Conservation (phyloP, 495 filamentous ascomycete species). For the Clohesyomyces aquaticus region DNA sequence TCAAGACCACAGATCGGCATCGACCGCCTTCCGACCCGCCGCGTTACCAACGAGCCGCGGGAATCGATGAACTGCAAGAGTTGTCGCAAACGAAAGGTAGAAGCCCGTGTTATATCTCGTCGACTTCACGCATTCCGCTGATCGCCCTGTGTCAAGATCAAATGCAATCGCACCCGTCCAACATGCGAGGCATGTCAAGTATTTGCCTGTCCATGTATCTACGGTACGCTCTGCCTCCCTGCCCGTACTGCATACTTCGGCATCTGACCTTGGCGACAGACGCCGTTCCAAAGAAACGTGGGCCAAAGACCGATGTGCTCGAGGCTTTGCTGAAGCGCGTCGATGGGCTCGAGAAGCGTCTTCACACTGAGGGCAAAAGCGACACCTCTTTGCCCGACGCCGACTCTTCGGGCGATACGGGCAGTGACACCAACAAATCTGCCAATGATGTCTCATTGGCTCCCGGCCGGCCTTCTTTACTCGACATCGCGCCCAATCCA, state of each 20-base stretch:
- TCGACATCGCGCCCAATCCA: conserved; percentile 38
- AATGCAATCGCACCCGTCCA: conserved; percentile 82
- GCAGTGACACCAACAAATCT: conserved; percentile 27
- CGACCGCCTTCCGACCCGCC: conserved; percentile 74
- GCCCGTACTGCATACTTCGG: too few relatives aligned
- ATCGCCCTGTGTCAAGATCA: conserved; percentile 63
- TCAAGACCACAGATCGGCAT: conserved; percentile 82
- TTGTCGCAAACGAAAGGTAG: conserved; percentile 83
- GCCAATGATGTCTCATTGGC: conserved; percentile 6
- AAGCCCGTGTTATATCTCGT: neutral
- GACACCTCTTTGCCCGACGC: conserved; percentile 32
- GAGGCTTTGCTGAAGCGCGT: conserved; percentile 83
- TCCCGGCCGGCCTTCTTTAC: conserved; percentile 22
- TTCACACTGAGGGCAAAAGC: conserved; percentile 55
- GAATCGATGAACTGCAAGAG: conserved; percentile 95
- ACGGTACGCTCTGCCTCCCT: conserved; percentile 64
- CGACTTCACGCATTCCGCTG: conserved; percentile 11
- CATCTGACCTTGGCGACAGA: conserved; percentile 62
- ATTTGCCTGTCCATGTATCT: conserved; percentile 85
- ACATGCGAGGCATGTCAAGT: conserved; percentile 87
- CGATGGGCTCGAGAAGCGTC: conserved; percentile 76
- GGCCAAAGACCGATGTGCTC: conserved; percentile 85
- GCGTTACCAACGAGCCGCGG: conserved; percentile 73
- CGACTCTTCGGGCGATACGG: conserved; percentile 27
- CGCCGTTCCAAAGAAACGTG: conserved; percentile 84